A percentile compares a stretch with the other conserved stretches of the same genome.
Evolutionary conservation across 768 basidiomycete genomes (phyloP).

Genomic region (Suillus americanus): DNA sequence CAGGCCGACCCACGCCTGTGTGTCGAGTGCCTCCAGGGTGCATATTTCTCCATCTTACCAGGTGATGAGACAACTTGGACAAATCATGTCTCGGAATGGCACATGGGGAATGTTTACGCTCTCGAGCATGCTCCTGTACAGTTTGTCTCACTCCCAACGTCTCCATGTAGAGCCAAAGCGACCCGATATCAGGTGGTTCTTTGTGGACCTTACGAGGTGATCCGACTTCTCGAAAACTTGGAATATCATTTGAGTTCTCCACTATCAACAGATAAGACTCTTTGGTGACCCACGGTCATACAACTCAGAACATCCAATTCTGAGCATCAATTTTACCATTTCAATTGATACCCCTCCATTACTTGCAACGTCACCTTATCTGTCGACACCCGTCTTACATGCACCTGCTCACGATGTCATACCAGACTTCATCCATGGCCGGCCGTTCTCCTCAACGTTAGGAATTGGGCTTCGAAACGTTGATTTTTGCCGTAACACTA

Average conservation of each 20-base stretch:
- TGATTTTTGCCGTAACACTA: slow-evolving; percentile 15
- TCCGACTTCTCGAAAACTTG: neutral
- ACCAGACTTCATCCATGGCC: slow-evolving; percentile 74
- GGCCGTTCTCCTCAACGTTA: slow-evolving; percentile 68
- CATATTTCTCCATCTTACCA: slow-evolving; percentile 74
- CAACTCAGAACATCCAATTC: slow-evolving; percentile 46
- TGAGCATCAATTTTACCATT: slow-evolving; percentile 54
- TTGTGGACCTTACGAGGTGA: slow-evolving; percentile 82
- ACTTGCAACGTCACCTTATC: neutral
- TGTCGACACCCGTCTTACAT: slow-evolving; percentile 32
- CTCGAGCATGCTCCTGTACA: slow-evolving; percentile 54
- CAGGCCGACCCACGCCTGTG: slow-evolving; percentile 45
- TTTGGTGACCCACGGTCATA: slow-evolving; percentile 70
- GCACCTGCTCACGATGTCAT: slow-evolving; percentile 53
- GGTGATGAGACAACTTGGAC: slow-evolving; percentile 22
- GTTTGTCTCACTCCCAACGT: slow-evolving; percentile 46
- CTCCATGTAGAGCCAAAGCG: slow-evolving; percentile 34
- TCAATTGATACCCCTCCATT: slow-evolving; percentile 34
- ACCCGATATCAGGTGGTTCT: slow-evolving; percentile 69
- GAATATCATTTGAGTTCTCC: slow-evolving; percentile 5
- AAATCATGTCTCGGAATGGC: slow-evolving; percentile 53
- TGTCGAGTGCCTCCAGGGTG: slow-evolving; percentile 65
- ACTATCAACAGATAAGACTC: slow-evolving; percentile 60
- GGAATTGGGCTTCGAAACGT: slow-evolving; percentile 62
- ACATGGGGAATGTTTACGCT: slow-evolving; percentile 84